These are phyloP conservation scores for Suillus fuscotomentosus DNA, from an alignment of 768 basidiomycete genomes.

Conservation along the genomic window DNA sequence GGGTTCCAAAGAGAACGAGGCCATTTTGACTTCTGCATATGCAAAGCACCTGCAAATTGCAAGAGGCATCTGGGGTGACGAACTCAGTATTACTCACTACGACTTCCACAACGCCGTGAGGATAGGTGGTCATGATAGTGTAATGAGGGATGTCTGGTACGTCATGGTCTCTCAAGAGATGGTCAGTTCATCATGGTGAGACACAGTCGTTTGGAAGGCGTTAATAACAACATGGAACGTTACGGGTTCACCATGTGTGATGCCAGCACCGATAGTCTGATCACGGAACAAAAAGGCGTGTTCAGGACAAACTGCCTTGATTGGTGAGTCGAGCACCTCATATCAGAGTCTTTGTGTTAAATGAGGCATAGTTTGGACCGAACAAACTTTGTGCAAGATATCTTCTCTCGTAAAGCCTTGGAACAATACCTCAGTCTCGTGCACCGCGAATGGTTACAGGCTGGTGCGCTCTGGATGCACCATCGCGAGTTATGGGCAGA, in stretches of 20 bases:
- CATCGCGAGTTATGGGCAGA: slow-evolving; percentile 98
- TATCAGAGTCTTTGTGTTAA: slow-evolving; percentile 6
- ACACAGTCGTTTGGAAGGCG: slow-evolving; percentile 56
- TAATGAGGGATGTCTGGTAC: slow-evolving; percentile 71
- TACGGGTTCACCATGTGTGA: slow-evolving; percentile 89
- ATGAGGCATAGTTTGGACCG: slow-evolving; percentile 72
- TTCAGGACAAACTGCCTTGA: slow-evolving; percentile 96
- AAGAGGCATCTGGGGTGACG: slow-evolving; percentile 58
- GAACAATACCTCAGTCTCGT: slow-evolving; percentile 82
- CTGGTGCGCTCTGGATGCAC: slow-evolving; percentile 71
- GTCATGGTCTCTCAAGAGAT: slow-evolving; percentile 10
- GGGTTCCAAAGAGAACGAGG: slow-evolving; percentile 90
- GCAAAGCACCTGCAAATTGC: slow-evolving; percentile 74
- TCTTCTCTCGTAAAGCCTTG: slow-evolving; percentile 78
- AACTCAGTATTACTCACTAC: slow-evolving; percentile 80
- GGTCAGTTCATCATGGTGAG: slow-evolving; percentile 8
- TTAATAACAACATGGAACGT: slow-evolving; percentile 65
- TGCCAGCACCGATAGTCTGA: slow-evolving; percentile 57
- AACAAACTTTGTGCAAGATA: slow-evolving; percentile 97
- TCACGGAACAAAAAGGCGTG: slow-evolving; percentile 88
- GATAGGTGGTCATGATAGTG: slow-evolving; percentile 83
- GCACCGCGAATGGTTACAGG: slow-evolving; percentile 72
- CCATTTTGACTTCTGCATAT: slow-evolving; percentile 80
- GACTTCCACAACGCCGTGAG: slow-evolving; percentile 90
- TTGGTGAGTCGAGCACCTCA: slow-evolving; percentile 53